Base-by-base conservation (phyloP, 257 asterid species). In the Cinchona pubescens region DNA sequence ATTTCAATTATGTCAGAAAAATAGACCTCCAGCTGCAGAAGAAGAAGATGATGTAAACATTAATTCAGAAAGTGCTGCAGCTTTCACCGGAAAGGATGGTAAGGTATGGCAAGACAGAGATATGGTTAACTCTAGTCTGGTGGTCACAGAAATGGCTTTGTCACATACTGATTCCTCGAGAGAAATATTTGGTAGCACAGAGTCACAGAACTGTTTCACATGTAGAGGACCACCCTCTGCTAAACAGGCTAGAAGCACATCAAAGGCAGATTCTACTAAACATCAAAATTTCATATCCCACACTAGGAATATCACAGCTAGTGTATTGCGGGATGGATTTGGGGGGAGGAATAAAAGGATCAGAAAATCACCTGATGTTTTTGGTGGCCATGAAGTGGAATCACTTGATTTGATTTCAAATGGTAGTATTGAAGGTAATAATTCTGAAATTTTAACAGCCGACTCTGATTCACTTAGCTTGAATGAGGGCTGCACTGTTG, bases 321-420 rank as follows among this genome's bases (percentile, higher is more conserved):
- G 72, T 79, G 73, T 79, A 65, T 74, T 83, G 68, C 83, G 75
- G 45, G 90, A 83, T 65, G 83, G 85, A 84, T 82, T 87, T 75
- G 77, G 82, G 79, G 86, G 96, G 82, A 90, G 96, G 83, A 86
- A 86, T 81, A 87, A 80, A 75, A 84, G 92, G 85, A 80, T 79
- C 40, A 73, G 82, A 75, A 90, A 88, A 81, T 85, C 88, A 18
- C 85, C 87, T 60, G 94, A 90, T 85, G 86, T 73, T 76, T 83
- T 90, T 69, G 89, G 87, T 75, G 87, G 82, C 78, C 84, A 83
- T 64, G 84, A 81, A 51, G 77, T 69, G 27, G 86, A 83, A 48
- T 85, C 91, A 27, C 86, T 84, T 75, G 88, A 84, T 77, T 81
- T 77, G 80, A 83, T 75, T 82, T 87, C 90, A 53, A 90, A 89